Evolutionary conservation across 345 rosid species (phyloP), one percentile per base, ranked within the genome.

Genomic region (Citrus maxima): DNA sequence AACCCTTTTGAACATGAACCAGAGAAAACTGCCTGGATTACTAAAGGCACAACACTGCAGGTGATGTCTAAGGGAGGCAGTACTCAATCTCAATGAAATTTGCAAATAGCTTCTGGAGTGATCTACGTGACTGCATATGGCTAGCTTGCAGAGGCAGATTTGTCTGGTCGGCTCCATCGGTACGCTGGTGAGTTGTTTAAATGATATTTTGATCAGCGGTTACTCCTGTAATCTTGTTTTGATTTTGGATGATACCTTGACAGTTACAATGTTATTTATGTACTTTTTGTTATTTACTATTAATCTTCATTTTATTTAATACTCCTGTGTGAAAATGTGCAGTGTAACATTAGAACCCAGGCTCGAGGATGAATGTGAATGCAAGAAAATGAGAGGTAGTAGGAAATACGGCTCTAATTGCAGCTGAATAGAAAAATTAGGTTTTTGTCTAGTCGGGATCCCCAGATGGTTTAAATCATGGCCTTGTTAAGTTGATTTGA

Each of bases 11-110:
- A 86, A 75, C 83, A 84, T 87, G 90, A 88, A 73, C 97, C 97
- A 14, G 95, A 92, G 86, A 81, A 58, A 78, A 93, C 97, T 66
- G 97, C 95, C 74, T 90, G 97, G 97, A 85, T 93, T 40, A 60
- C 79, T 76, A 86, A 86, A 82, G 96, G 92, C 79, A 89, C 93
- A 19, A 34, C 89, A 38, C 80, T 92, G 87, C 89, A 85, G 85
- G 85, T 93, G 25, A 74, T 86, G 71, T 89, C 93, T 65, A 90
- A 89, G 84, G 90, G 84, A 84, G 80, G 77, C 64, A 32, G 79
- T 74, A 81, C 78, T 67, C 71, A 62, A 75, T 70, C 67, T 40
- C 28, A 68, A 62, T 58, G 62, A 80, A 74, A 82, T 70, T 73
- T 79, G 64, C 9, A 60, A 62, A 58, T 79, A 70, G 72, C 81